Evolutionary conservation across 306 rosid genomes (phyloP).

Genomic region (Quercus gilva): DNA sequence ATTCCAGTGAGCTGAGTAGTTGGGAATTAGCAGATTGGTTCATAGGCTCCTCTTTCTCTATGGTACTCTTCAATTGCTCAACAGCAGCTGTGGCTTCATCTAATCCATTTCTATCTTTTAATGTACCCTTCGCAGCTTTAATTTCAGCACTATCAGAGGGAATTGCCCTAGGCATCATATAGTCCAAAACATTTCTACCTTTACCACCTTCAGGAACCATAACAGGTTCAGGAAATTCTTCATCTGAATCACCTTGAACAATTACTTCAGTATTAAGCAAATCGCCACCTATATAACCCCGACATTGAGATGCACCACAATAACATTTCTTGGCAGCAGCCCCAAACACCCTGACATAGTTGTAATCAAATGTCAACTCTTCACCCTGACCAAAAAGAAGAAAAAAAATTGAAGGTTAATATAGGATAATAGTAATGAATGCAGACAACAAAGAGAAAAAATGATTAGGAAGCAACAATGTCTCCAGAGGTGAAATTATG

Average conservation of each 20-base stretch:
- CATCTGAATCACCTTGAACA: constrained; percentile 94
- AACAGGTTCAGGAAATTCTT: constrained; percentile 83
- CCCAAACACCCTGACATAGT: constrained; percentile 98
- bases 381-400: constrained; percentile 63
- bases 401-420: constrained; percentile 16
- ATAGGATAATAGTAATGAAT: constrained; percentile 10
- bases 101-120: constrained; percentile 33
- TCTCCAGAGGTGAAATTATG: constrained; percentile 4
- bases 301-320: constrained; percentile 79
- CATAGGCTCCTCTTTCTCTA: constrained; percentile 40
- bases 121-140: constrained; percentile 28
- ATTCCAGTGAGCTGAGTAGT: constrained; percentile 42
- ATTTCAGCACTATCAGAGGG: constrained; percentile 27
- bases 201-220: constrained; percentile 55
- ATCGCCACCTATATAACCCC: constrained; percentile 95
- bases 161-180: constrained; percentile 18
- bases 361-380: constrained; percentile 99
- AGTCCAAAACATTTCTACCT: constrained; percentile 24
- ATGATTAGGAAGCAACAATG: constrained; percentile 16
- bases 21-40: constrained; percentile 45
- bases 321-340: constrained; percentile 99
- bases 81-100: constrained; percentile 30
- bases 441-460: constrained; percentile 8
- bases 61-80: constrained; percentile 29
- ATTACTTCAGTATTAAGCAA: constrained; percentile 61